phyloP scores from a whole-genome alignment of 176 grass and related monocot species.

The Oryza nivara region DNA sequence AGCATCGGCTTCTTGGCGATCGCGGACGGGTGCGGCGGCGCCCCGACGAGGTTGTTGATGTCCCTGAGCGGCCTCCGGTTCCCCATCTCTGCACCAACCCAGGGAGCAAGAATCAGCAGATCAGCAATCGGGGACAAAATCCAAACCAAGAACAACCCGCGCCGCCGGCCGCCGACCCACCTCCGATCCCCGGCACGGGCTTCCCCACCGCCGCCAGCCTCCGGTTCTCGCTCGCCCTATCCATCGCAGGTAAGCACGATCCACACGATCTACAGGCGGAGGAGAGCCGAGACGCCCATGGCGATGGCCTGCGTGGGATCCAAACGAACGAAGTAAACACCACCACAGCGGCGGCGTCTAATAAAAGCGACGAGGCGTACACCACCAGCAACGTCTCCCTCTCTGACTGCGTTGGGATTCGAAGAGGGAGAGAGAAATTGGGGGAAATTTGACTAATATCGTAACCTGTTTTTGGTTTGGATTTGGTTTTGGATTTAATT shows the following conservation, averaged over 20 bases:
- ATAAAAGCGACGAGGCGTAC: conserved; percentile 24
- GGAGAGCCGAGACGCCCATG: conserved; percentile 23
- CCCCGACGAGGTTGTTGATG: conserved; percentile 63
- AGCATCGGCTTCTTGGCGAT: conserved; percentile 58
- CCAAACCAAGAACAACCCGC: neutral
- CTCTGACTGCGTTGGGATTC: conserved; percentile 39
- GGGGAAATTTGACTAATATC: neutral
- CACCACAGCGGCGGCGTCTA: conserved; percentile 20
- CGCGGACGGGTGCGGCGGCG: conserved; percentile 36
- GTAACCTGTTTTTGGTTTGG: neutral
- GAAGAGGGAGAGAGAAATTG: neutral
- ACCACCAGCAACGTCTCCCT: conserved; percentile 39
- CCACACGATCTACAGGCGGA: neutral
- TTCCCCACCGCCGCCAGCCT: conserved; percentile 25
- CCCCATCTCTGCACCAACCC: conserved; percentile 54
- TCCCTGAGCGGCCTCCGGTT: conserved; percentile 69
- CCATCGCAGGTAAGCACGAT: conserved; percentile 42
- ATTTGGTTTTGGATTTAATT: neutral
- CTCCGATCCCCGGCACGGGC: conserved; percentile 37
- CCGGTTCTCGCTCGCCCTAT: conserved; percentile 58
- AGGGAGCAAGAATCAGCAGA: conserved; percentile 13
- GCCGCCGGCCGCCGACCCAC: conserved; percentile 22
- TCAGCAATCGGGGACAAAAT: conserved; percentile 3
- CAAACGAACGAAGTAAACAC: neutral
- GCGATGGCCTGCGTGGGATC: neutral